phyloP scores from a whole-genome alignment of 192 early-diverging fungal genomes.

The Coemansia brasiliensis region DNA sequence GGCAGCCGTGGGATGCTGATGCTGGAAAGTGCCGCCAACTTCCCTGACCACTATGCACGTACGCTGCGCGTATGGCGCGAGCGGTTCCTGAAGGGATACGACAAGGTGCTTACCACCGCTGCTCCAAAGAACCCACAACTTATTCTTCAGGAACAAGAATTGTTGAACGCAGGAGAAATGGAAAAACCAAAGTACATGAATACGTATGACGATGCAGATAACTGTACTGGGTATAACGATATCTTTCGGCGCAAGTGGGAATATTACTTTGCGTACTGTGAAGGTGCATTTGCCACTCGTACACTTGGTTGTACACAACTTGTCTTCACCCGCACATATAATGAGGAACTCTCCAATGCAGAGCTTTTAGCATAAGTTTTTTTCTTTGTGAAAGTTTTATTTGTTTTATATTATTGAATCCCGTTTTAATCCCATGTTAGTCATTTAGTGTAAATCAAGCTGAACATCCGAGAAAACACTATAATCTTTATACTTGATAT shows the following conservation, averaged over 20 bases:
- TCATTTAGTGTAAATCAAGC: no score
- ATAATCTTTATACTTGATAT: neutral
- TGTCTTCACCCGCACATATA: slow-evolving; percentile 55
- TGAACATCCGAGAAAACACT: neutral
- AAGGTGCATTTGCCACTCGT: slow-evolving; percentile 71
- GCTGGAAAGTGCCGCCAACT: slow-evolving; percentile 61
- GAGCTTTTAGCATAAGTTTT: neutral
- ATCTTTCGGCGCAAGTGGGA: slow-evolving; percentile 75
- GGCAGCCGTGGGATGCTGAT: slow-evolving; percentile 59
- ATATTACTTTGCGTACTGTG: slow-evolving; percentile 82
- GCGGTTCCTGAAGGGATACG: slow-evolving; percentile 55
- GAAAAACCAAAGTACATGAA: neutral
- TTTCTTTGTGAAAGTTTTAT: slow-evolving; percentile 4
- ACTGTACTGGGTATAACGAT: slow-evolving; percentile 43
- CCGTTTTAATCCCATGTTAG: neutral
- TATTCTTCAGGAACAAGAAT: slow-evolving; percentile 20
- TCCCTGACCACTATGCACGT: slow-evolving; percentile 69
- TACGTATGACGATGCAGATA: neutral
- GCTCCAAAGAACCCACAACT: slow-evolving; percentile 22
- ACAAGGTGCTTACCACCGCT: slow-evolving; percentile 29
- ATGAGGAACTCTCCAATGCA: slow-evolving; percentile 28
- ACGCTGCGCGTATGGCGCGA: slow-evolving; percentile 68
- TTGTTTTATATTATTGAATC: neutral
- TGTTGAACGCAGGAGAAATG: neutral
- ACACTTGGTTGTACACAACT: slow-evolving; percentile 64